These are phyloP conservation scores for Waltergamsia citrina DNA, from an alignment of 2,329 filamentous ascomycete genomes.

Conservation along the genomic window DNA sequence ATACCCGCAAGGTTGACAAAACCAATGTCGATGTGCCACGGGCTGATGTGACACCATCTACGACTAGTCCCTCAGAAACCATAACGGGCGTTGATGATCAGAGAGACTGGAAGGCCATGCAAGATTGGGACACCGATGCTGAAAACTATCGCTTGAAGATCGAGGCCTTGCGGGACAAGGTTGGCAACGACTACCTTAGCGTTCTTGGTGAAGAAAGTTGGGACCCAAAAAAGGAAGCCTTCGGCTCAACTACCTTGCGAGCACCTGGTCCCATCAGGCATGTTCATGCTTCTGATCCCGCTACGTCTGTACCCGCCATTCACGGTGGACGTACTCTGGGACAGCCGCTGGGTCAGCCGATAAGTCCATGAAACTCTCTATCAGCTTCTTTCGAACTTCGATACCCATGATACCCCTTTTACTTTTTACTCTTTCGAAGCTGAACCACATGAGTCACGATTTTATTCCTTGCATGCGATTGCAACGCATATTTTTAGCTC, in stretches of 20 bases:
- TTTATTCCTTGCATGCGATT: too few relatives aligned
- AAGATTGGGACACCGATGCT: constrained; percentile 58
- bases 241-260: constrained; percentile 9
- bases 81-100: too few relatives aligned
- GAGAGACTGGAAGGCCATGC: constrained; percentile 28
- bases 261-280: constrained; percentile 12
- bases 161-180: constrained; percentile 73
- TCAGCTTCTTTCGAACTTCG: constrained; percentile 3
- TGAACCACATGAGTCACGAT: too few relatives aligned
- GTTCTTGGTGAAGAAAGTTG: constrained; percentile 72
- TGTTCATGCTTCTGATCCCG: constrained; percentile 19
- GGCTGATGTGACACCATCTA: constrained; percentile 1
- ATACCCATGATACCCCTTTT: constrained; percentile 13
- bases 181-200: constrained; percentile 81
- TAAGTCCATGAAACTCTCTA: neutral
- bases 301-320: constrained; percentile 33
- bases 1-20: constrained; percentile 16
- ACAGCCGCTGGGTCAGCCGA: constrained; percentile 12
- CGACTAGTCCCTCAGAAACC: neutral
- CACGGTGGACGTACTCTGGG: constrained; percentile 43
- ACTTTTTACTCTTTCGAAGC: too few relatives aligned
- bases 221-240: constrained; percentile 27
- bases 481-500: too few relatives aligned
- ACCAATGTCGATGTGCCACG: constrained; percentile 1
- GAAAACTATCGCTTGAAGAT: constrained; percentile 83